Conservation (phyloP, 1,284 basidiomycete genomes). For the Ganoderma sinense region DNA sequence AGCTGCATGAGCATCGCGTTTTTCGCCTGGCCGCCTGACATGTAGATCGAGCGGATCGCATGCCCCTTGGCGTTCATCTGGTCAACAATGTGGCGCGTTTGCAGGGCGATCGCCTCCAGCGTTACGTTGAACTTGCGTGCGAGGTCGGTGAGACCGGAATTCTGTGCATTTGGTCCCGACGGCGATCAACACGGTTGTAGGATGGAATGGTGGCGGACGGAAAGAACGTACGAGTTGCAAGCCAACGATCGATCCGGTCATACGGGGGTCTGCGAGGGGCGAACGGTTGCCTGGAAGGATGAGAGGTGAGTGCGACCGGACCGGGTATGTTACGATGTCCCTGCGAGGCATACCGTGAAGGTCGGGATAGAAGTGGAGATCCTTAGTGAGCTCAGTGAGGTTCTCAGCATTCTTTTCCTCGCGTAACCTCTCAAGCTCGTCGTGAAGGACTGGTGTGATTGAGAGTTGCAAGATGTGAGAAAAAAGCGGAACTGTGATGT, state of each 20-base stretch:
- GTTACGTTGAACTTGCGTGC: slow-evolving; percentile 92
- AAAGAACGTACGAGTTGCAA: slow-evolving; percentile 69
- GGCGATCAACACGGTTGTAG: background rate
- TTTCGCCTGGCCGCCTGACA: slow-evolving; percentile 93
- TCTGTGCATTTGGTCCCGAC: slow-evolving; percentile 47
- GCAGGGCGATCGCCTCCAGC: slow-evolving; percentile 93
- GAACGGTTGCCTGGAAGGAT: slow-evolving; percentile 84
- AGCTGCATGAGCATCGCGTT: slow-evolving; percentile 87
- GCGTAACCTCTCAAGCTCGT: slow-evolving; percentile 76
- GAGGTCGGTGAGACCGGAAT: slow-evolving; percentile 82
- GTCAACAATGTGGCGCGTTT: slow-evolving; percentile 95
- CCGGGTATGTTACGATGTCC: slow-evolving; percentile 1
- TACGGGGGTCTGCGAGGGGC: slow-evolving; percentile 92
- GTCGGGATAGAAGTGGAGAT: slow-evolving; percentile 95
- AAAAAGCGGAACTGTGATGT: background rate
- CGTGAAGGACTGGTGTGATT: slow-evolving; percentile 65
- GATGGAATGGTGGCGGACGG: background rate
- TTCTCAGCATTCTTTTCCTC: slow-evolving; percentile 64
- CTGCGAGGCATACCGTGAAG: slow-evolving; percentile 66
- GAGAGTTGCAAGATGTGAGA: background rate
- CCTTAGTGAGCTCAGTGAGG: slow-evolving; percentile 86
- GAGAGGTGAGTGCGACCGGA: background rate
- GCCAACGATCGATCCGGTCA: slow-evolving; percentile 93
- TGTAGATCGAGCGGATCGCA: slow-evolving; percentile 86
- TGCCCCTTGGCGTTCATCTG: slow-evolving; percentile 92